phyloP scores from a whole-genome alignment of 2,329 filamentous ascomycete species.

The Chaetomium globosum region DNA sequence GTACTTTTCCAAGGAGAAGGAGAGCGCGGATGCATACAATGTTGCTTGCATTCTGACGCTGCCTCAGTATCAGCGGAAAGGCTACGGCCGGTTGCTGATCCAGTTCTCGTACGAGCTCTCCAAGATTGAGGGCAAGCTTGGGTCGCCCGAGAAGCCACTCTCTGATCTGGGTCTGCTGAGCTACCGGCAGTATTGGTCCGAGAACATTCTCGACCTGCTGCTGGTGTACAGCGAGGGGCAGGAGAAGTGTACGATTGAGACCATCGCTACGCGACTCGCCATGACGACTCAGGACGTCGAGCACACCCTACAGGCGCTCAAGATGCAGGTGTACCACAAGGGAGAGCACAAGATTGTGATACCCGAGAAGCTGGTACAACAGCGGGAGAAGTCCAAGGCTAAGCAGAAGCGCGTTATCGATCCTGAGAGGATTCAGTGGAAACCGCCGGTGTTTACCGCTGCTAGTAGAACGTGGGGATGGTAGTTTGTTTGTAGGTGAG shows the following conservation, averaged over 20 bases:
- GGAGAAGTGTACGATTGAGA: slow-evolving; percentile 80
- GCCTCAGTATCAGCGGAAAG: slow-evolving; percentile 93
- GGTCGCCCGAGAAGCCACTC: slow-evolving; percentile 93
- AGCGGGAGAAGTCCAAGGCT: slow-evolving; percentile 73
- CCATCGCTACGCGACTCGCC: slow-evolving; percentile 74
- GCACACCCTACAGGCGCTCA: slow-evolving; percentile 88
- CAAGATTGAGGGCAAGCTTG: slow-evolving; percentile 91
- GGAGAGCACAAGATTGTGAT: slow-evolving; percentile 96
- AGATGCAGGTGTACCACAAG: slow-evolving; percentile 95
- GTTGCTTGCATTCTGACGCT: slow-evolving; percentile 96
- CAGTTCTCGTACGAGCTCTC: slow-evolving; percentile 97
- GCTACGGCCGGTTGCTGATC: slow-evolving; percentile 89
- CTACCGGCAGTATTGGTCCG: slow-evolving; percentile 97
- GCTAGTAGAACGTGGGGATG: slow-evolving; percentile 93
- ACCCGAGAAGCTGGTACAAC: slow-evolving; percentile 77
- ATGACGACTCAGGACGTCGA: slow-evolving; percentile 99
- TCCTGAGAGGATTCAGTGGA: slow-evolving; percentile 82
- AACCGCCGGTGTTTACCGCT: slow-evolving; percentile 90
- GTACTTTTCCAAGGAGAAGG: slow-evolving; percentile 99
- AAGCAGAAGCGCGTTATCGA: slow-evolving; percentile 80
- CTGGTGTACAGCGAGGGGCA: slow-evolving; percentile 69
- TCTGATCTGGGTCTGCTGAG: slow-evolving; percentile 90
- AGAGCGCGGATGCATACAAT: slow-evolving; percentile 95
- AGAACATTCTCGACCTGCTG: slow-evolving; percentile 88
- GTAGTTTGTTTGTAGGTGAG: slow-evolving; percentile 51